Evolutionary conservation across 2,329 filamentous ascomycete species (phyloP), one percentile per base, ranked within the genome.

Genomic region (Massarina eburnea): DNA sequence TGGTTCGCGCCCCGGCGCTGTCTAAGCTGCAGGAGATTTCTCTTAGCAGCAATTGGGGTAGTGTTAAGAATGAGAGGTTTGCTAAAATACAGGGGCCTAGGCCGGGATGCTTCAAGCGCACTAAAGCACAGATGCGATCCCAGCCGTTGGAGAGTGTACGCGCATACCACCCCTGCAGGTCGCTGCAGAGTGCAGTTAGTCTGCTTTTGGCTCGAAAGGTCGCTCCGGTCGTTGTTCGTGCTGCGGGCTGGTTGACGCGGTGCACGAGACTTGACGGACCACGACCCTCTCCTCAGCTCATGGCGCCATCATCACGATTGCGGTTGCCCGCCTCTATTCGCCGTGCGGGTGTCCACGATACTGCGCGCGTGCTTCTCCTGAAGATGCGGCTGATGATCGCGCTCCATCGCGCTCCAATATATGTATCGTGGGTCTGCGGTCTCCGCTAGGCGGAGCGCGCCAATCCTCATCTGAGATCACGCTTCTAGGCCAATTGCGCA

Each of bases 11-110:
- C 64, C 66, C 61, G 66, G 64, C 62, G 59, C 61, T 64, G 63
- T 61, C 66, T 62, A 65, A 67, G 64, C 62, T 69, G 66, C 67
- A 70, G 64, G 63, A 65, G 56, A 52, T 59, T 55, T 59, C 57
- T 60, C 55, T 70, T 67, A 68, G 66, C 64, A 70, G 64, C 66
- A 56, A 63, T 69, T 68, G 66, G 67, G 65, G 67, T 69, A 68
- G 61, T 65, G 59, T 66, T 61, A 58, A 63, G 65, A 64, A 63
- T 64, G 67, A 63, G 62, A 70, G 63, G 9, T 30, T 14, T 30
- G n/a, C 27, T 30, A 30, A 30, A 30, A 30, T 30, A 30, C 27
- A 30, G 27, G 27, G 27, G 27, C 4, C 9, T n/a, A n/a, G n/a
- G n/a, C n/a, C n/a, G n/a, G n/a, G n/a, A n/a, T n/a, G n/a, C n/a